These are phyloP conservation scores for Kuraishia capsulata DNA, from an alignment of 805 yeast genomes.

Conservation along the genomic window DNA sequence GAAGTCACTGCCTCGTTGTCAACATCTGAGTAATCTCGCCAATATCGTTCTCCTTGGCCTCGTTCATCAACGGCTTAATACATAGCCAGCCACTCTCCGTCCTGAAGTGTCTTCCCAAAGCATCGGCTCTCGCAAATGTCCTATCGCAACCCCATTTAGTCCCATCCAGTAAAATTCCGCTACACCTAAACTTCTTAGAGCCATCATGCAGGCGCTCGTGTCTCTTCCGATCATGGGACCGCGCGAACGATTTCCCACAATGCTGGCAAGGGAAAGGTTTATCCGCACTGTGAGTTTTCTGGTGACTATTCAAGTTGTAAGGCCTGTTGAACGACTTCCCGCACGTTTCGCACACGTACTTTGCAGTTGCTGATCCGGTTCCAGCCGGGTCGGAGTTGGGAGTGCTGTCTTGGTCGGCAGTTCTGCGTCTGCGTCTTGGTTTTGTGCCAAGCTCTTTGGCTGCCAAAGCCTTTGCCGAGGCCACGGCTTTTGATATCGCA, in stretches of 20 bases:
- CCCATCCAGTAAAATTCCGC: slow-evolving; percentile 53
- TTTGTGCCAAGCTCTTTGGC: slow-evolving; percentile 5
- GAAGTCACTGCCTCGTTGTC: no score
- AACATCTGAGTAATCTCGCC: no score
- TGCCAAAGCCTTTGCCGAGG: slow-evolving; percentile 7
- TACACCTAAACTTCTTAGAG: slow-evolving; percentile 65
- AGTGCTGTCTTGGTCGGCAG: not conserved
- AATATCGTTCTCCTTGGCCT: slow-evolving; percentile 19
- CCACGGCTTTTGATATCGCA: slow-evolving; percentile 6
- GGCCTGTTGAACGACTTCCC: slow-evolving; percentile 86
- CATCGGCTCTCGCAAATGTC: slow-evolving; percentile 73
- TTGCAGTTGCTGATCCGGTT: slow-evolving; percentile 1
- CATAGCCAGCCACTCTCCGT: slow-evolving; percentile 73
- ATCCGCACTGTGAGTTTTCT: slow-evolving; percentile 84
- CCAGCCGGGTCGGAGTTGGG: slow-evolving; percentile 4
- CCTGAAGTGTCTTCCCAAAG: slow-evolving; percentile 68
- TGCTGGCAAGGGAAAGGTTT: slow-evolving; percentile 64
- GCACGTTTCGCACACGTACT: slow-evolving; percentile 60
- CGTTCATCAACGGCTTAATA: slow-evolving; percentile 58
- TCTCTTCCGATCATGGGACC: slow-evolving; percentile 69
- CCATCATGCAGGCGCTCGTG: slow-evolving; percentile 74
- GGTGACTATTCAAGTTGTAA: slow-evolving; percentile 84
- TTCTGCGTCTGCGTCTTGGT: slow-evolving; percentile 1
- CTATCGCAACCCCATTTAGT: slow-evolving; percentile 75
- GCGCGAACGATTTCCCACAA: slow-evolving; percentile 77